A percentile compares a stretch with the other conserved stretches of the same genome.
Conservation (phyloP, 345 rosid species). For the Rhizophora mangle region DNA sequence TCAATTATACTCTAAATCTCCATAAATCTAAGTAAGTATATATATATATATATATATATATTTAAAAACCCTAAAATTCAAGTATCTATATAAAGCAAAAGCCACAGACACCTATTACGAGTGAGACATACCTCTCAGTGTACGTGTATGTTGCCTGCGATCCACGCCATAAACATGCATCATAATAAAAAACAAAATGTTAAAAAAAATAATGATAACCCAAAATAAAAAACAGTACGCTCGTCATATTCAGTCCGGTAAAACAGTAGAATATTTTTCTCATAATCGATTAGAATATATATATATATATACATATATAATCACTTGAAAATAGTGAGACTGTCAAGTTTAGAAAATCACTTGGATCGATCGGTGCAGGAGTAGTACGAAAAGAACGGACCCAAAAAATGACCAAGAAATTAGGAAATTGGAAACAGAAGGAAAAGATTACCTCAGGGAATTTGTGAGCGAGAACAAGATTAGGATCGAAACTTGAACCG, state of each 20-base stretch:
- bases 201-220: background rate
- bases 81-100: background rate
- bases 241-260: too few species aligned
- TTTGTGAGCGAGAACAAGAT: conserved; percentile 56
- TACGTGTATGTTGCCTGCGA: conserved; percentile 45
- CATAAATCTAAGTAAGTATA: too few species aligned
- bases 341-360: too few species aligned
- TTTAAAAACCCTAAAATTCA: too few species aligned
- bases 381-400: too few species aligned
- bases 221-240: background rate
- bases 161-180: background rate
- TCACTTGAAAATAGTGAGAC: too few species aligned
- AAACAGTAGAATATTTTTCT: background rate
- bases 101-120: too few species aligned
- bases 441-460: conserved; percentile 52
- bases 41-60: too few species aligned
- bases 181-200: background rate
- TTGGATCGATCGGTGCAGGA: too few species aligned
- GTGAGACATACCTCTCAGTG: conserved; percentile 51
- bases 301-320: too few species aligned
- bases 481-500: conserved; percentile 42
- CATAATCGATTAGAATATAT: too few species aligned
- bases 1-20: background rate
- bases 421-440: background rate
- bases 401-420: background rate